Percentiles rank a stretch among this genome's conserved stretches.
Conservation (phyloP, 352 stramenopile species). For the Phytopythium oedochilum region DNA sequence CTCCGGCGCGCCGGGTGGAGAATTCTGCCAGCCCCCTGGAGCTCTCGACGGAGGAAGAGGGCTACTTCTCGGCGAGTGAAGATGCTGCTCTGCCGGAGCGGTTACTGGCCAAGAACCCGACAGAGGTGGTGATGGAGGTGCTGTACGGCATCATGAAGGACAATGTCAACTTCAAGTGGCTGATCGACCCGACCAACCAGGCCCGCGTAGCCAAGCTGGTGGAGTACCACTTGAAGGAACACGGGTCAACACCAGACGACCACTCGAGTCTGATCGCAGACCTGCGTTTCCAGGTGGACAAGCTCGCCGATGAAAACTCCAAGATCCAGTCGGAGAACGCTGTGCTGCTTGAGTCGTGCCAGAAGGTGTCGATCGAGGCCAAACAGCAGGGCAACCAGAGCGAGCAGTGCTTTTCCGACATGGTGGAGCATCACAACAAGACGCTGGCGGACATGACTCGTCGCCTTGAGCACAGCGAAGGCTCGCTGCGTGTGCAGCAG, state of each 20-base stretch:
- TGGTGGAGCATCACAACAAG: constrained; percentile 5
- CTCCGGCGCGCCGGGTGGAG: neutral
- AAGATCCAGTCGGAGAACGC: constrained; percentile 64
- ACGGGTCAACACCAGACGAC: constrained; percentile 18
- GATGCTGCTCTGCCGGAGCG: constrained; percentile 9
- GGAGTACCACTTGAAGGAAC: constrained; percentile 35
- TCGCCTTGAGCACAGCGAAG: constrained; percentile 30
- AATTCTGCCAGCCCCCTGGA: constrained; percentile 12
- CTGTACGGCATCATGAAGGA: constrained; percentile 59
- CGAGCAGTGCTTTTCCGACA: constrained; percentile 5
- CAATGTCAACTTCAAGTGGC: constrained; percentile 52
- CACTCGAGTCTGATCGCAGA: constrained; percentile 30
- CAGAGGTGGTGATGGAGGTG: constrained; percentile 53
- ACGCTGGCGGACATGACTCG: constrained; percentile 25
- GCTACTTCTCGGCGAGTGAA: constrained; percentile 25
- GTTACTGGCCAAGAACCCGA: constrained; percentile 18
- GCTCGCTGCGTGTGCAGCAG: constrained; percentile 37
- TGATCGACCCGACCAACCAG: constrained; percentile 43
- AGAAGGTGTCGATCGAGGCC: constrained; percentile 6
- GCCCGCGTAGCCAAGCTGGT: constrained; percentile 45
- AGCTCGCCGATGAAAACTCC: constrained; percentile 53
- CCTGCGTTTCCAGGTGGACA: constrained; percentile 50
- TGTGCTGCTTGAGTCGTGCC: constrained; percentile 14
- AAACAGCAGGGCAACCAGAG: constrained; percentile 17
- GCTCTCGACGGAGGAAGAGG: constrained; percentile 13